These are phyloP conservation scores for Pilaira anomala DNA, from an alignment of 192 early-diverging fungal genomes.

Conservation along the genomic window DNA sequence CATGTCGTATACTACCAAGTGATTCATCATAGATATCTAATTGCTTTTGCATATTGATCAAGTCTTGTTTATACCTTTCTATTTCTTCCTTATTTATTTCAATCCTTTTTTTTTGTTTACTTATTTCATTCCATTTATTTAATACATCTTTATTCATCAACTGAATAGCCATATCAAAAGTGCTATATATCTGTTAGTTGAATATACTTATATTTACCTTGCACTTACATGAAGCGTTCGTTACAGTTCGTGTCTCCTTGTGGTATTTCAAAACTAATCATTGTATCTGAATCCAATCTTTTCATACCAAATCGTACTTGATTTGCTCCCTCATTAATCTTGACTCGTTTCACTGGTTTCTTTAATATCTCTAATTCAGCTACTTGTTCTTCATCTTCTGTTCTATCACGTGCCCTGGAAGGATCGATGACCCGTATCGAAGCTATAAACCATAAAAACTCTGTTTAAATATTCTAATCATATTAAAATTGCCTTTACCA, in stretches of 20 bases:
- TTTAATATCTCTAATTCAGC: background rate
- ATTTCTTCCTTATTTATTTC: background rate
- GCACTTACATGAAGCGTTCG: constrained; percentile 12
- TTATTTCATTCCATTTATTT: background rate
- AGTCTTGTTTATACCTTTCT: background rate
- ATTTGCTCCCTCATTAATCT: constrained; percentile 12
- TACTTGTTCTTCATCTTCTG: background rate
- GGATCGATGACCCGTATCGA: background rate
- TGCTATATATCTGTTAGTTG: background rate
- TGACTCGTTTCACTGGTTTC: background rate
- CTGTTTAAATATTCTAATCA: background rate
- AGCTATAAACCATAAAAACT: background rate
- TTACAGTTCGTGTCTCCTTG: background rate
- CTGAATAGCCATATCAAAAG: constrained; percentile 1
- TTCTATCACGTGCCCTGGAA: background rate
- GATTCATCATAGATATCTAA: background rate
- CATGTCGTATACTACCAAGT: background rate
- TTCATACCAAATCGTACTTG: background rate
- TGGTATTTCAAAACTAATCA: background rate
- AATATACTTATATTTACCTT: too few relatives aligned
- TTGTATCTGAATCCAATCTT: background rate
- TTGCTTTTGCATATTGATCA: background rate
- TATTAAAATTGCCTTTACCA: background rate
- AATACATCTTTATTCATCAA: background rate
- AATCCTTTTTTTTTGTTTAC: constrained; percentile 1